These are phyloP conservation scores for Ophiosphaerella herpotricha DNA, from an alignment of 2,329 filamentous ascomycete genomes.

Conservation along the genomic window DNA sequence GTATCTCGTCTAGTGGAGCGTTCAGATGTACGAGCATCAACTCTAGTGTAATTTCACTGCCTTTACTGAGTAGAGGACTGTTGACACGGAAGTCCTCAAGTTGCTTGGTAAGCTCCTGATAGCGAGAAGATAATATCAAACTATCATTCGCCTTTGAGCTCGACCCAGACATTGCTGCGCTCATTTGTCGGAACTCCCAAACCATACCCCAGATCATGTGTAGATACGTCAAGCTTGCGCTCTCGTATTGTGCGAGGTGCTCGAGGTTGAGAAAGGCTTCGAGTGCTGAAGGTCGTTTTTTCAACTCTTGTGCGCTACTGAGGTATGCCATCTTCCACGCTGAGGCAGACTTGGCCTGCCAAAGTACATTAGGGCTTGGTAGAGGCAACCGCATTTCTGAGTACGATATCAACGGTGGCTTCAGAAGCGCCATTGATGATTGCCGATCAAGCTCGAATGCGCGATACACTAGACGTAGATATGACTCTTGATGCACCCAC, in stretches of 20 bases:
- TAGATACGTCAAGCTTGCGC: slow-evolving; percentile 62
- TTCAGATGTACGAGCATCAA: slow-evolving; percentile 68
- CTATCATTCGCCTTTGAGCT: slow-evolving; percentile 27
- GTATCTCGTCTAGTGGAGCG: slow-evolving; percentile 67
- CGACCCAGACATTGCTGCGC: slow-evolving; percentile 57
- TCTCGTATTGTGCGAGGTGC: slow-evolving; percentile 23
- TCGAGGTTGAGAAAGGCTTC: slow-evolving; percentile 37
- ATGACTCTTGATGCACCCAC: slow-evolving; percentile 69
- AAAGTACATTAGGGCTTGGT: slow-evolving; percentile 65
- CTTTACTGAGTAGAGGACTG: slow-evolving; percentile 47
- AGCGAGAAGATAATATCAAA: slow-evolving; percentile 45
- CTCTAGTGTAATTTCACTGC: slow-evolving; percentile 45
- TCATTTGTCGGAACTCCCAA: slow-evolving; percentile 67
- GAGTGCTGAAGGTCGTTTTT: slow-evolving; percentile 30
- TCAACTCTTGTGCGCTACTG: slow-evolving; percentile 25
- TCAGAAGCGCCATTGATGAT: slow-evolving; percentile 68
- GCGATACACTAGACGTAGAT: slow-evolving; percentile 70
- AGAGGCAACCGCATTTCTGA: slow-evolving; percentile 69
- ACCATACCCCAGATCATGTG: slow-evolving; percentile 69
- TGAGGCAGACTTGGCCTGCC: slow-evolving; percentile 66
- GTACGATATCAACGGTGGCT: slow-evolving; percentile 69
- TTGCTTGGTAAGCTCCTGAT: slow-evolving; percentile 64
- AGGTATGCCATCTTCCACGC: slow-evolving; percentile 69
- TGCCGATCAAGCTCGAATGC: slow-evolving; percentile 69
- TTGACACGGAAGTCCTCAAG: slow-evolving; percentile 58